Evolutionary conservation across 164 flowering plant species (phyloP), one percentile per base, ranked within the genome.

Genomic region (Berberis thunbergii): DNA sequence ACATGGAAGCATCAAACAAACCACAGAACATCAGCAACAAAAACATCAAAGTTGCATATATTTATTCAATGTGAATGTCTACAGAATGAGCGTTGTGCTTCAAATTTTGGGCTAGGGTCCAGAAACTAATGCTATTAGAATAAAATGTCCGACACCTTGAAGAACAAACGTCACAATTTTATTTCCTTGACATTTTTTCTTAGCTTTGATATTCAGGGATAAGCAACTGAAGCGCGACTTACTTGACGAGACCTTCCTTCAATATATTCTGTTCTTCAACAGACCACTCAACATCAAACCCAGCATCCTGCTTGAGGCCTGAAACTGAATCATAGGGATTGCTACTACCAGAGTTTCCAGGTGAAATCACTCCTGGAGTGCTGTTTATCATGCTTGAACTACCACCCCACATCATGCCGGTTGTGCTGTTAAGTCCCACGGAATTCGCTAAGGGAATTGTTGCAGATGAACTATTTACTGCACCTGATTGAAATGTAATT

Each of bases 201-300:
- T 26, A 26, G 26, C 26, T 26, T 26, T 26, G 26, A 26, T 26
- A 26, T 26, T 26, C 26, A 63, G 41, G 43, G 38, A 38, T n/a
- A 45, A 4, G 54, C 61, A 69, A 61, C 43, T 67, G 69, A 69
- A 1, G 50, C 38, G 48, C 53, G 45, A 82, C 94, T 48, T 76
- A 93, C 98, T 80, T 83, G 76, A 58, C 75, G 78, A 94, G 88
- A 55, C 95, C 96, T 72, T 87, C 86, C 57, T 88, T 91, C 80
- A 94, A 73, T 69, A 57, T 87, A 76, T 71, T 73, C 77, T 88
- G 97, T 70, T 94, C 98, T 49, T 88, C 89, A 10, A 69, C 65
- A 39, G 96, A 79, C 98, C 98, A 94, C 70, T 94, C 98, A 7
- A 77, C 89, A 13, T 91, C 92, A 72, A 84, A 70, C 4, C 87